Evolutionary conservation across 2,329 filamentous ascomycete genomes (phyloP).

Genomic region (Aspergillus vadensis): DNA sequence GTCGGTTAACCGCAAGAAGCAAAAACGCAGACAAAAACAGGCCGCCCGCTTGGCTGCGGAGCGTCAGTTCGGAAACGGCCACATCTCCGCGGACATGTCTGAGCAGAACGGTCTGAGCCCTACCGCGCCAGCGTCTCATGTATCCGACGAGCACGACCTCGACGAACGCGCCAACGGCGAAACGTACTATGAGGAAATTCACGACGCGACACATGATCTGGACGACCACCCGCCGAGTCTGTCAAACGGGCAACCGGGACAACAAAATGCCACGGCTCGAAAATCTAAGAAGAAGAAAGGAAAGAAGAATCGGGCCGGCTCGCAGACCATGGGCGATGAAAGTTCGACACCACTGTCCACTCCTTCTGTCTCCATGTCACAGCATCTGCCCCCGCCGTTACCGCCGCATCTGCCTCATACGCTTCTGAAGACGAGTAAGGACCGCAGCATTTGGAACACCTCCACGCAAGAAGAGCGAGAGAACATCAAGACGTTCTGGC

Average conservation of each 20-base stretch:
- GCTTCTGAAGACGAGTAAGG: conserved; percentile 59
- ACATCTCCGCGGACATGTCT: conserved; percentile 24
- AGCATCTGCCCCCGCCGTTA: conserved; percentile 47
- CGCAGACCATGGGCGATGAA: conserved; percentile 40
- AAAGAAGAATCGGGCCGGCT: conserved; percentile 39
- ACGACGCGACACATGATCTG: conserved; percentile 40
- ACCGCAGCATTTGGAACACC: conserved; percentile 92
- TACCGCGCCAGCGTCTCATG: conserved; percentile 29
- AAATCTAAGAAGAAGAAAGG: conserved; percentile 47
- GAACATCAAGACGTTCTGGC: conserved; percentile 97
- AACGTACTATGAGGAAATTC: conserved; percentile 59
- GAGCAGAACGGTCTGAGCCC: conserved; percentile 41
- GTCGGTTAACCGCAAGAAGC: conserved; percentile 86
- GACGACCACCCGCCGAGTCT: conserved; percentile 15
- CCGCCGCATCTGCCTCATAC: conserved; percentile 47
- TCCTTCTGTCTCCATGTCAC: conserved; percentile 47
- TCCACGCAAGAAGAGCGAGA: conserved; percentile 92
- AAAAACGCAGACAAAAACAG: conserved; percentile 84
- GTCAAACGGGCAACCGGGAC: conserved; percentile 27
- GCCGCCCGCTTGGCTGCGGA: conserved; percentile 69
- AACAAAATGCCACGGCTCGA: conserved; percentile 27
- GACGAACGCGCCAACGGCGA: conserved; percentile 53
- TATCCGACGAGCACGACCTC: conserved; percentile 34
- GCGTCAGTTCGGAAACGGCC: conserved; percentile 42
- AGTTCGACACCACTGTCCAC: conserved; percentile 44